Evolutionary conservation across 305 asterid species (phyloP).

Genomic region (Fraxinus greggii): DNA sequence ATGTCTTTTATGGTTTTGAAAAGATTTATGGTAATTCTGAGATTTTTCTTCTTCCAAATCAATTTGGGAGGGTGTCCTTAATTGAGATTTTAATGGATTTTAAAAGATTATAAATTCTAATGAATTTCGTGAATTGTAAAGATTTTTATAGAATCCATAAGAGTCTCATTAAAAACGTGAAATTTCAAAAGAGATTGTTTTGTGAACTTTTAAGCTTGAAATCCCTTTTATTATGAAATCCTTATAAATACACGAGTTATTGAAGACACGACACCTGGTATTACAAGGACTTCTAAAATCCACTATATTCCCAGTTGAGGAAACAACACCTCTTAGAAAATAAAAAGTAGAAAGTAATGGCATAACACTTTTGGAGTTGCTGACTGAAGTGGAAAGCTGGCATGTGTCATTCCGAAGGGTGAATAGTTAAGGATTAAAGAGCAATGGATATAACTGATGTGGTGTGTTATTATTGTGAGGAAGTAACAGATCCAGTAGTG

Average conservation of each 20-base stretch:
- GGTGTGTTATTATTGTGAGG: neutral
- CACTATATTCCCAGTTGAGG: neutral
- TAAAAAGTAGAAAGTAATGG: conserved; percentile 7
- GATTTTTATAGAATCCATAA: neutral
- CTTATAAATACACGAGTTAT: neutral
- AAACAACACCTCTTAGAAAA: neutral
- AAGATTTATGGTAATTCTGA: conserved; percentile 3
- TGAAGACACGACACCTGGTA: neutral
- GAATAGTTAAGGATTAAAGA: neutral
- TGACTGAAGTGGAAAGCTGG: conserved; percentile 5
- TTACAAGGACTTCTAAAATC: neutral
- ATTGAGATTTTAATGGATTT: neutral
- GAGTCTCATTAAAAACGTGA: neutral
- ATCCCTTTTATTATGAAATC: neutral
- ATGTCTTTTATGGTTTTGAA: conserved; percentile 1
- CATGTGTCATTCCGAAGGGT: neutral
- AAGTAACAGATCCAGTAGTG: neutral
- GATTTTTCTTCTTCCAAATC: neutral
- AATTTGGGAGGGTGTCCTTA: neutral
- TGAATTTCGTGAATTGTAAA: neutral
- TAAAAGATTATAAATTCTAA: neutral
- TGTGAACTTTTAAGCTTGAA: neutral
- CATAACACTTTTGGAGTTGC: neutral
- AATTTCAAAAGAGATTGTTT: neutral
- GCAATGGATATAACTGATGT: neutral